Evolutionary conservation across 306 rosid genomes (phyloP), one percentile per base, ranked within the genome.

Genomic region (Castanea sativa): DNA sequence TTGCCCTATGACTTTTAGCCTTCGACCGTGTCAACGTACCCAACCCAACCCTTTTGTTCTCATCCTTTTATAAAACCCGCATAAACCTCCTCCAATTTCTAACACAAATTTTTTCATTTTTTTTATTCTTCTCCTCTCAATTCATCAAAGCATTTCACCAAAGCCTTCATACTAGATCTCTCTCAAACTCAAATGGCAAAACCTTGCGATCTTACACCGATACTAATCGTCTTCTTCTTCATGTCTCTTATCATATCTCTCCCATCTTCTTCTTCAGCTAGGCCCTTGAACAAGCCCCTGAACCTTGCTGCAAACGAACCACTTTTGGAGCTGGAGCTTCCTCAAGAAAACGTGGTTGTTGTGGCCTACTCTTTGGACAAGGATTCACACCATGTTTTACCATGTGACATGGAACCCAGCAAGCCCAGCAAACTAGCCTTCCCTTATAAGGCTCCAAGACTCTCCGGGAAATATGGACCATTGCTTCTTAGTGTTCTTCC

Each of bases 401-500:
- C 76, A 21, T 71, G 75, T 52, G 69, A 73, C 80, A 38, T 25
- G 80, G 76, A 15, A 4, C 49, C 41, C 68, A 41, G 74, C 58
- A 45, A 45, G 53, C 30, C 7, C 59, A 38, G 45, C 45, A 30
- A 14, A 74, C 35, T 5, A 57, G 60, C 6, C 25, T 59, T 30
- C 57, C 55, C 19, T 13, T 38, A 8, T 29, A 6, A 9, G 23
- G 33, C 69, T 15, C 73, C 68, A 33, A 78, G 88, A 43, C 18
- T 64, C 30, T 76, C 73, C 49, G 49, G 84, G 6, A 88, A 86
- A 75, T 81, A 81, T 9, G 75, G 82, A 7, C 21, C 90, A 1
- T 32, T 90, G 80, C 19, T 86, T 16, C 78, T 94, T n/a, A 84
- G 75, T 73, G 87, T 91, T 91, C 93, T 94, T 10, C 97, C 98